phyloP scores from a whole-genome alignment of 305 asterid species.

The Plantago rigida region DNA sequence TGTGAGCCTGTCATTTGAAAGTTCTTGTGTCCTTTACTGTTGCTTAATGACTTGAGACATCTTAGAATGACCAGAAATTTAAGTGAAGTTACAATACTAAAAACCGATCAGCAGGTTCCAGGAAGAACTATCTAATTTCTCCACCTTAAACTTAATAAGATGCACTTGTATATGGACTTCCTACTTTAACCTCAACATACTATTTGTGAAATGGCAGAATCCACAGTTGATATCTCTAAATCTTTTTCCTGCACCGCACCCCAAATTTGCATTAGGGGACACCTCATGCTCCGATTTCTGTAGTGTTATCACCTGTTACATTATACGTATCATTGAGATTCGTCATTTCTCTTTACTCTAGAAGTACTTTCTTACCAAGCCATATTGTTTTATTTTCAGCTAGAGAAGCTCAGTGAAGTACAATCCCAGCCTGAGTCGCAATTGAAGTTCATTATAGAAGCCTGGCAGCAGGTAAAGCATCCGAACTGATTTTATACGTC shows the following conservation, averaged over 20 bases:
- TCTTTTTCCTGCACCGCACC: background rate
- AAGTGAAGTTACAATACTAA: too few relatives aligned
- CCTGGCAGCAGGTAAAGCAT: slow-evolving; percentile 79
- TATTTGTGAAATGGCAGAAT: too few relatives aligned
- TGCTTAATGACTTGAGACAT: too few relatives aligned
- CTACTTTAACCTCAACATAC: too few relatives aligned
- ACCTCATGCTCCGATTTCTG: background rate
- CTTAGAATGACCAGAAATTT: too few relatives aligned
- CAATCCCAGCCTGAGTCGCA: slow-evolving; percentile 85
- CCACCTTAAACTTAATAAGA: too few relatives aligned
- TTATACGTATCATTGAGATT: background rate
- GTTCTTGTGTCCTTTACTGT: too few relatives aligned
- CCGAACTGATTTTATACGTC: slow-evolving; percentile 8
- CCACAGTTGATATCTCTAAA: too few relatives aligned
- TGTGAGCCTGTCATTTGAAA: too few relatives aligned
- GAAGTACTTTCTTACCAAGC: slow-evolving; percentile 10
- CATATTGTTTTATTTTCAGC: slow-evolving; percentile 39
- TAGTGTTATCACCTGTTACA: background rate
- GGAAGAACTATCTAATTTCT: too few relatives aligned
- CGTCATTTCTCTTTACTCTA: background rate
- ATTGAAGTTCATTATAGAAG: slow-evolving; percentile 72
- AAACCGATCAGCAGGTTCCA: too few relatives aligned
- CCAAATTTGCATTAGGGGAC: background rate
- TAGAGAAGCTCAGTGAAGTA: slow-evolving; percentile 75
- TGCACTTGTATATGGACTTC: too few relatives aligned